phyloP scores from a whole-genome alignment of 192 early-diverging fungal species.

The Coemansia erecta region DNA sequence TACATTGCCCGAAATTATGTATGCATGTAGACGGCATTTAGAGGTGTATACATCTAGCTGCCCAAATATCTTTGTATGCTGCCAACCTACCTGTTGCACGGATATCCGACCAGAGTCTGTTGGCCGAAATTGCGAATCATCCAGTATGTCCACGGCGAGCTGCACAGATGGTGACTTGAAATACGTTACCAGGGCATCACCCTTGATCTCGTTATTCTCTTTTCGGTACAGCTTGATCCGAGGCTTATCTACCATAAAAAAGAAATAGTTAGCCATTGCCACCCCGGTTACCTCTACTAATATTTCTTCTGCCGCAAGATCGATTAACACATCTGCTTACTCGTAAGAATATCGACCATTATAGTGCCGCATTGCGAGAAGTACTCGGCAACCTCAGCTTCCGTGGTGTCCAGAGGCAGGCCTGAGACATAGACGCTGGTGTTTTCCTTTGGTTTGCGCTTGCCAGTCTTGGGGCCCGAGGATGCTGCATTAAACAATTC shows the following conservation, averaged over 20 bases:
- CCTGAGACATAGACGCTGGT: conserved; percentile 85
- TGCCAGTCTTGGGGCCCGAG: conserved; percentile 22
- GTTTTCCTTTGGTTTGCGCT: conserved; percentile 59
- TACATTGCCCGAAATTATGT: conserved; percentile 16
- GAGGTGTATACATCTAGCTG: neutral
- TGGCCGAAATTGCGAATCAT: conserved; percentile 78
- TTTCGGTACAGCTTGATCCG: conserved; percentile 89
- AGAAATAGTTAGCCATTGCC: neutral
- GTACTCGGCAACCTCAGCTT: conserved; percentile 68
- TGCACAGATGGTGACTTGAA: conserved; percentile 87
- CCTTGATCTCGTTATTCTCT: conserved; percentile 67
- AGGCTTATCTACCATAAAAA: conserved; percentile 62
- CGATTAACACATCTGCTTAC: conserved; percentile 12
- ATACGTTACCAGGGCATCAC: conserved; percentile 91
- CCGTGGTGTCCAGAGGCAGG: conserved; percentile 75
- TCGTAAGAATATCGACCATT: conserved; percentile 43
- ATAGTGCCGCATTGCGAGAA: conserved; percentile 51
- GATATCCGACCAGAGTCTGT: conserved; percentile 64
- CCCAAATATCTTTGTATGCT: neutral
- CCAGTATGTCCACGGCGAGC: conserved; percentile 80
- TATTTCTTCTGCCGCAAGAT: too few relatives aligned
- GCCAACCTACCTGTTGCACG: conserved; percentile 60
- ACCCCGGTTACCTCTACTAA: neutral
- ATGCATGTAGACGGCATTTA: neutral
- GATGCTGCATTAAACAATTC: neutral